phyloP scores from a whole-genome alignment of 2,329 filamentous ascomycete species.

The Colletotrichum agaves region DNA sequence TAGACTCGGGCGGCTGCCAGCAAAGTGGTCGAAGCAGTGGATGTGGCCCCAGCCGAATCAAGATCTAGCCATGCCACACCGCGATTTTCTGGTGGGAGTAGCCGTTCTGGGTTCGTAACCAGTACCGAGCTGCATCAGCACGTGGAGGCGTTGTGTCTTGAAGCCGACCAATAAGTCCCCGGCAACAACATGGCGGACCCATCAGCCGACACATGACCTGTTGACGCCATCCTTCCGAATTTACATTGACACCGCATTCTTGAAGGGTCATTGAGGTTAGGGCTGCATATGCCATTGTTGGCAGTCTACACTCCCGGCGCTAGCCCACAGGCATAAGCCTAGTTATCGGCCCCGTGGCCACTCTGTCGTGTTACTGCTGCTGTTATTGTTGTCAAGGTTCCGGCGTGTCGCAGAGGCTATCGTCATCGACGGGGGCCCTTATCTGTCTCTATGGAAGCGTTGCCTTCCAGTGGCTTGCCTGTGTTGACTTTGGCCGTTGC shows the following conservation, averaged over 20 bases:
- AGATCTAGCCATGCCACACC: conserved; percentile 11
- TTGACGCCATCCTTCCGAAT: conserved; percentile 18
- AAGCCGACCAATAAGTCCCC: neutral
- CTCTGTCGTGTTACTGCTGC: conserved; percentile 16
- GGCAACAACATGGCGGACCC: conserved; percentile 9
- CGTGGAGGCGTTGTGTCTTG: conserved; percentile 5
- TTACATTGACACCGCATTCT: conserved; percentile 20
- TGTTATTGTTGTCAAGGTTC: neutral
- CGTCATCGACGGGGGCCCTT: too few species aligned
- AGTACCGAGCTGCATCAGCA: neutral
- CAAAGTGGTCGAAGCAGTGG: neutral
- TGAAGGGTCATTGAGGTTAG: conserved; percentile 24
- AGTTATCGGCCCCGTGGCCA: conserved; percentile 19
- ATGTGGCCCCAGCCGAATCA: conserved; percentile 6
- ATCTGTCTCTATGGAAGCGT: too few species aligned
- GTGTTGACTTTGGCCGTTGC: too few species aligned
- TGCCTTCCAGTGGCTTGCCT: too few species aligned
- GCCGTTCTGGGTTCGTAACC: neutral
- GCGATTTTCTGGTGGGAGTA: conserved; percentile 11
- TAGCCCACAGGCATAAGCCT: conserved; percentile 34
- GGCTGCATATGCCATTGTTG: conserved; percentile 37
- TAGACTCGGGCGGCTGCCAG: neutral
- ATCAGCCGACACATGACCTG: conserved; percentile 24
- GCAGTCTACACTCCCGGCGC: conserved; percentile 30
- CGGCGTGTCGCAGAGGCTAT: neutral